A percentile compares a stretch with the other conserved stretches of the same genome.
phyloP scores from a whole-genome alignment of 2,329 filamentous ascomycete genomes.

The Capronia americana region DNA sequence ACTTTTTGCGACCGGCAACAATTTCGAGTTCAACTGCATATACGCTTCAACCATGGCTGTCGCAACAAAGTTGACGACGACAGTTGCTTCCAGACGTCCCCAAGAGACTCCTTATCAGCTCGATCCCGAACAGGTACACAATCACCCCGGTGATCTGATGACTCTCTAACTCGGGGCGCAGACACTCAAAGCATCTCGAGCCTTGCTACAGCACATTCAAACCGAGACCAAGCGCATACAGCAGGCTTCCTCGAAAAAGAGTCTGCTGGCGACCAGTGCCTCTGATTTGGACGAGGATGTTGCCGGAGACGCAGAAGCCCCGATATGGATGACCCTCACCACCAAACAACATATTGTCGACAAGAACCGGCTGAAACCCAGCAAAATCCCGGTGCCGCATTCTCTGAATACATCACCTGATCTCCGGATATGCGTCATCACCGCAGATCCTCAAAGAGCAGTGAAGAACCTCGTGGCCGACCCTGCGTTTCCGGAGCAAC shows the following conservation, averaged over 20 bases:
- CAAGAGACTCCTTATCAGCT: constrained; percentile 53
- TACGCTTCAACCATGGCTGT: constrained; percentile 16
- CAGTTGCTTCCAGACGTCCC: constrained; percentile 17
- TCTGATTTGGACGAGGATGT: constrained; percentile 56
- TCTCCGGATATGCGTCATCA: constrained; percentile 82
- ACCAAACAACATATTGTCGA: constrained; percentile 73
- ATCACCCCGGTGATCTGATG: not conserved
- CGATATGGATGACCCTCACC: constrained; percentile 67
- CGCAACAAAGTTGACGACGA: constrained; percentile 17
- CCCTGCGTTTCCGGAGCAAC: constrained; percentile 70
- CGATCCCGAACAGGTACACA: constrained; percentile 53
- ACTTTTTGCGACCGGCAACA: not conserved
- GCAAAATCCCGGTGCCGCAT: constrained; percentile 80
- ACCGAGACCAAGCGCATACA: constrained; percentile 56
- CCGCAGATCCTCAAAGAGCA: constrained; percentile 78
- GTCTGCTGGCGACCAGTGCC: constrained; percentile 57
- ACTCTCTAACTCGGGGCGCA: constrained; percentile 42
- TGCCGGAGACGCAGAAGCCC: constrained; percentile 56
- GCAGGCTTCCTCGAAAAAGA: constrained; percentile 58
- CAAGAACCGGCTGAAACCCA: constrained; percentile 79
- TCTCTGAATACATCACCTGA: constrained; percentile 71
- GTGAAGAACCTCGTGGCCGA: constrained; percentile 89
- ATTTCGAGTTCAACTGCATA: not conserved
- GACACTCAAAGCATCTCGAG: constrained; percentile 65
- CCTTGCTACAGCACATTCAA: constrained; percentile 65